Conservation (phyloP, 139 green algal genomes). For the Picochlorum sp. region DNA sequence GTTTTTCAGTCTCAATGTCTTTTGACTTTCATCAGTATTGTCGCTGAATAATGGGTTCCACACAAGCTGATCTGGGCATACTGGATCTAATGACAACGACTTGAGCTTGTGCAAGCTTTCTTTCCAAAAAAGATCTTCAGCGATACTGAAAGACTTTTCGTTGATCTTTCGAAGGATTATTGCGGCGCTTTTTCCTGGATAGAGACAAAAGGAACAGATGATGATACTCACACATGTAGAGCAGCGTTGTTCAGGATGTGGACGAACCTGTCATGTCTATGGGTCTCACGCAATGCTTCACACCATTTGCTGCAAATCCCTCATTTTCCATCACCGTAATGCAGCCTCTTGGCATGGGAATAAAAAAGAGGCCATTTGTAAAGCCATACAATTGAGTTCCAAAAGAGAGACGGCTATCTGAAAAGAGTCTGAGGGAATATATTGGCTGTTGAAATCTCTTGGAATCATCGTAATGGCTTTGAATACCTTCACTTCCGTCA, state of each 20-base stretch:
- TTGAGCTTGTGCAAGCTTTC: conserved; percentile 27
- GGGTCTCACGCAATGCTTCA: conserved; percentile 69
- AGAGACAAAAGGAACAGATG: background rate
- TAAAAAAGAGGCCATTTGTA: conserved; percentile 60
- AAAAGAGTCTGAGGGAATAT: conserved; percentile 55
- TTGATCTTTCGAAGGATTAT: conserved; percentile 56
- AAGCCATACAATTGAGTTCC: conserved; percentile 50
- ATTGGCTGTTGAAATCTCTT: conserved; percentile 54
- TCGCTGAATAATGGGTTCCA: conserved; percentile 9
- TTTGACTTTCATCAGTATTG: conserved; percentile 3
- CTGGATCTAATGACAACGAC: conserved; percentile 16
- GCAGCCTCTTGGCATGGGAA: conserved; percentile 63
- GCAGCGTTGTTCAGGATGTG: background rate
- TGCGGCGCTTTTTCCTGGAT: conserved; percentile 51
- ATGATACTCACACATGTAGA: background rate
- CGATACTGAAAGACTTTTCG: conserved; percentile 13
- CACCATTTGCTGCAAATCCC: conserved; percentile 51
- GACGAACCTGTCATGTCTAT: conserved; percentile 43
- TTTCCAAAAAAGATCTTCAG: conserved; percentile 31
- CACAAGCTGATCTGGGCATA: background rate
- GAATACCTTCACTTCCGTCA: conserved; percentile 64
- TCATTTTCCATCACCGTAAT: conserved; percentile 54
- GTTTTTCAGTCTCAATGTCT: background rate
- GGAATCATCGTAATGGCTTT: conserved; percentile 62
- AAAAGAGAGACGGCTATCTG: conserved; percentile 59